These are phyloP conservation scores for Botrytis elliptica DNA, from an alignment of 2,329 filamentous ascomycete species.

Conservation along the genomic window DNA sequence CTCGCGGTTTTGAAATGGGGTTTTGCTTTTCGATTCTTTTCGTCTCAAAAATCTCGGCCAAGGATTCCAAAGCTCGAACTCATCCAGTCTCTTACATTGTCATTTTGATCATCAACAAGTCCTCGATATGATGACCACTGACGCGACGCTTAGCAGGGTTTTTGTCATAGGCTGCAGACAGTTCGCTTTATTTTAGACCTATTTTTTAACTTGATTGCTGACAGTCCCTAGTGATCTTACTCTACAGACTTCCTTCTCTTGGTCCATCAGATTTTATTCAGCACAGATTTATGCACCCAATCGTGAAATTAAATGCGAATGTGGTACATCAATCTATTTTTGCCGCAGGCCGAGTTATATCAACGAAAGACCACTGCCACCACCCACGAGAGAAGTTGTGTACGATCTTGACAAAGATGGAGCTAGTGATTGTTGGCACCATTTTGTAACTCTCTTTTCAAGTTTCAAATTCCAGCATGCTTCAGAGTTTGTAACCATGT, in stretches of 20 bases:
- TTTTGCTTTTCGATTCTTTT: neutral
- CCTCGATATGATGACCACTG: neutral
- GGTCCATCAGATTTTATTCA: neutral
- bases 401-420: neutral
- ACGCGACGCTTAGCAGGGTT: neutral
- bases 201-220: neutral
- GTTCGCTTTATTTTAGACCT: neutral
- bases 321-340: neutral
- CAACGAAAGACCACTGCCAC: neutral
- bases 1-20: neutral
- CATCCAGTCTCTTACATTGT: neutral
- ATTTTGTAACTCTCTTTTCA: neutral
- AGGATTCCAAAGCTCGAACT: neutral
- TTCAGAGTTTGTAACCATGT: neutral
- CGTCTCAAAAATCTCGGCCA: neutral
- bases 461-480: neutral
- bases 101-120: neutral
- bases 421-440: neutral
- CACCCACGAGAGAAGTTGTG: neutral
- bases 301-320: neutral
- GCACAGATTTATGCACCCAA: rapidly evolving
- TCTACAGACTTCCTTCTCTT: too few species aligned
- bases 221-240: neutral
- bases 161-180: neutral
- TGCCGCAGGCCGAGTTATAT: rapidly evolving